Percentiles rank a stretch among this genome's conserved stretches.
Evolutionary conservation across 176 grass and related monocot species (phyloP).

Genomic region (Bromus sterilis): DNA sequence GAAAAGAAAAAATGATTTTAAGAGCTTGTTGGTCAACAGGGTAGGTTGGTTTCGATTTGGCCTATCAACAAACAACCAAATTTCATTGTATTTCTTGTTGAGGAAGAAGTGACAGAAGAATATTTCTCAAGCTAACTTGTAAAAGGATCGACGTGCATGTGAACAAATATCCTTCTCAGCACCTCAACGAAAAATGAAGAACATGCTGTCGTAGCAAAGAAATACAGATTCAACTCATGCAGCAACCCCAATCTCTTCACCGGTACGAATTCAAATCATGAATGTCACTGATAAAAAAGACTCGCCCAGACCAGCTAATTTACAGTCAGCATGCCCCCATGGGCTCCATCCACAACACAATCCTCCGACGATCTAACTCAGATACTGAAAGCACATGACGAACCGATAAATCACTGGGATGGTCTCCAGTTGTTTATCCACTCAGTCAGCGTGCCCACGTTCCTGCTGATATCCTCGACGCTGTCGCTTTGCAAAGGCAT

Average conservation of each 20-base stretch:
- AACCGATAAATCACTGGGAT: neutral
- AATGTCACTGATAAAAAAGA: neutral
- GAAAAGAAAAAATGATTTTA: no score
- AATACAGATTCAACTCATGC: neutral
- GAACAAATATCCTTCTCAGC: no score
- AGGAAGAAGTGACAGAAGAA: no score
- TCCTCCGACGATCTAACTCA: neutral
- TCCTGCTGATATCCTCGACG: conserved; percentile 86
- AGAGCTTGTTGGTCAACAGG: no score
- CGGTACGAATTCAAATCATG: neutral
- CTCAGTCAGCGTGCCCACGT: conserved; percentile 56
- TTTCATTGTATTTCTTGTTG: no score
- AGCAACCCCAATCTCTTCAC: neutral
- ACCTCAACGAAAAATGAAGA: no score
- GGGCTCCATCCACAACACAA: neutral
- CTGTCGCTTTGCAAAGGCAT: conserved; percentile 65
- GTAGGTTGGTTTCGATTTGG: no score
- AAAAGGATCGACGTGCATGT: no score
- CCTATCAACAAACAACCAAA: no score
- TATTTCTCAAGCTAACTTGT: no score
- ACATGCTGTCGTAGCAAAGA: no score
- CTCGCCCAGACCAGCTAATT: neutral
- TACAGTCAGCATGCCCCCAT: neutral
- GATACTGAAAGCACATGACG: neutral
- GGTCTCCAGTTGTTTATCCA: conserved; percentile 85